Conservation (phyloP, 192 early-diverging fungal genomes). For the Allomyces javanicus region DNA sequence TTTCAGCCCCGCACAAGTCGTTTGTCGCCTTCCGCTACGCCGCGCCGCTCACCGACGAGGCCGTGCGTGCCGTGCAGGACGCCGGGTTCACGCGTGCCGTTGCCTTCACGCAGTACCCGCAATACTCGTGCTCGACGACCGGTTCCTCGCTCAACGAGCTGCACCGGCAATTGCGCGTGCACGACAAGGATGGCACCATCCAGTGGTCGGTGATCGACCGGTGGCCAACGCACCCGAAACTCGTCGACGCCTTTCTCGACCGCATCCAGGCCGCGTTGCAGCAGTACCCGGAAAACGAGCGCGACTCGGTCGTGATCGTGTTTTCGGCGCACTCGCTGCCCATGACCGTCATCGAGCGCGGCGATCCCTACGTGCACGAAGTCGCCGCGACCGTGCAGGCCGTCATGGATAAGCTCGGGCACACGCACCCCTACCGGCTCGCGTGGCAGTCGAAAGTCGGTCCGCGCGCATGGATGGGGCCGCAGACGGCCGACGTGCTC, state of each 20-base stretch:
- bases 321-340: slow-evolving; percentile 95
- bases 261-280: slow-evolving; percentile 49
- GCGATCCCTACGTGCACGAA: slow-evolving; percentile 73
- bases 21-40: slow-evolving; percentile 92
- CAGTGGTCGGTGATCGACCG: slow-evolving; percentile 93
- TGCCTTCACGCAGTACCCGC: slow-evolving; percentile 86
- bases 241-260: slow-evolving; percentile 62
- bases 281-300: slow-evolving; percentile 40
- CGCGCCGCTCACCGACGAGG: slow-evolving; percentile 47
- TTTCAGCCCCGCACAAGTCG: slow-evolving; percentile 59
- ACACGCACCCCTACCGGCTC: slow-evolving; percentile 64
- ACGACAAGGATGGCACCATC: slow-evolving; percentile 43
- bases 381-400: slow-evolving; percentile 64
- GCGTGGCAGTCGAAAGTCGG: slow-evolving; percentile 95
- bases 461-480: slow-evolving; percentile 76
- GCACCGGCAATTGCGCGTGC: slow-evolving; percentile 31
- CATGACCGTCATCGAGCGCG: slow-evolving; percentile 76
- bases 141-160: slow-evolving; percentile 85
- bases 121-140: slow-evolving; percentile 90
- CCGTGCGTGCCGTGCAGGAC: slow-evolving; percentile 53
- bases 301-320: slow-evolving; percentile 55
- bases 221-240: slow-evolving; percentile 71
- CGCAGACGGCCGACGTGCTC: slow-evolving; percentile 65
- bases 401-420: slow-evolving; percentile 54
- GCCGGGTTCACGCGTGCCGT: slow-evolving; percentile 70